Evolutionary conservation across 768 basidiomycete genomes (phyloP).

Genomic region (Lentinula guzmanii): DNA sequence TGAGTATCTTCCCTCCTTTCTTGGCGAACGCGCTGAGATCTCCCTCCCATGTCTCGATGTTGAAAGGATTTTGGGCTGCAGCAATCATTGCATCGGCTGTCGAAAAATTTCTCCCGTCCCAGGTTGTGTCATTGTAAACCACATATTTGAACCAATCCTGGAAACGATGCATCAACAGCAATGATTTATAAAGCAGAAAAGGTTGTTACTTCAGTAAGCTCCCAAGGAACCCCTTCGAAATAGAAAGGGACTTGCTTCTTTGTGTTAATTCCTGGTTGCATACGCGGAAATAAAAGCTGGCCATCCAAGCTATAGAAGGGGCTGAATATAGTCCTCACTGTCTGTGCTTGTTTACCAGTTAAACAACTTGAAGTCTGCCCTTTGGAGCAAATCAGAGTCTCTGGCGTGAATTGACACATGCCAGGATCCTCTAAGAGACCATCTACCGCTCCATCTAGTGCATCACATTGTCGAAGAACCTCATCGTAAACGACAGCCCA

Average conservation of each 20-base stretch:
- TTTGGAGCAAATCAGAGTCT: slow-evolving; percentile 10
- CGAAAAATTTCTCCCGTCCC: not conserved
- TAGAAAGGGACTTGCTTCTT: slow-evolving; percentile 4
- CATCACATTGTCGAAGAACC: slow-evolving; percentile 16
- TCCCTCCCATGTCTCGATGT: slow-evolving; percentile 9
- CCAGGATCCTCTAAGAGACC: slow-evolving; percentile 14
- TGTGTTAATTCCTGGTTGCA: slow-evolving; percentile 11
- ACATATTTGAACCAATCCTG: slow-evolving; percentile 6
- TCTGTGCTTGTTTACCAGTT: slow-evolving; percentile 11
- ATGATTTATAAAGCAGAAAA: not conserved
- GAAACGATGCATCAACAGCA: not conserved
- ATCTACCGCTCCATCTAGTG: slow-evolving; percentile 14
- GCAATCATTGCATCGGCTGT: not conserved
- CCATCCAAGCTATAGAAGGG: slow-evolving; percentile 10
- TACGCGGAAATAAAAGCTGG: slow-evolving; percentile 8
- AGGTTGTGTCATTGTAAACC: slow-evolving; percentile 5
- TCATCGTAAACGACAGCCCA: slow-evolving; percentile 14
- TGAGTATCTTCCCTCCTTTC: slow-evolving; percentile 15
- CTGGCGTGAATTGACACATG: slow-evolving; percentile 13
- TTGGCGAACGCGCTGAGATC: slow-evolving; percentile 10
- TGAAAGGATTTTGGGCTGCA: slow-evolving; percentile 3
- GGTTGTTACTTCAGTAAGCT: not conserved
- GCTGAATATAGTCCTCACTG: slow-evolving; percentile 9
- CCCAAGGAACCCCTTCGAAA: not conserved
- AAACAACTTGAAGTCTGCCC: slow-evolving; percentile 8